Base-by-base conservation (phyloP, 2,329 filamentous ascomycete genomes). In the Cordyceps pruinosa region DNA sequence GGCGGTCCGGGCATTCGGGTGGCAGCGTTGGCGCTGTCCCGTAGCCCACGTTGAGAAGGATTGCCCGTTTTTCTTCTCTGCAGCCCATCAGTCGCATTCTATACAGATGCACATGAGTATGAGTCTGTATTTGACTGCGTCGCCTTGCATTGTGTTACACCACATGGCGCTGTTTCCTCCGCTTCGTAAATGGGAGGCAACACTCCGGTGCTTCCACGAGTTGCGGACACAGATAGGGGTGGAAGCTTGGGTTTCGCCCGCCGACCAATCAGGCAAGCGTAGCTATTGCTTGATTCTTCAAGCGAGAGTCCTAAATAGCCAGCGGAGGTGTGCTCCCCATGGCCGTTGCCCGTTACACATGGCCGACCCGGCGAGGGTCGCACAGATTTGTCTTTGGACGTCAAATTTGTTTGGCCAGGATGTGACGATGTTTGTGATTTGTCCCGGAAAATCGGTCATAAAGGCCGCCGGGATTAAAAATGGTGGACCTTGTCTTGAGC, bases 111-210 rank as follows among this genome's bases (percentile, higher is more conserved):
- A 39, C 25, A 41, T 34, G 13, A n/a, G 21, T 21, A 53, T 37
- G 50, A 26, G 21, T 35, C 21, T 37, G 39, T 13, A 45, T 53
- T 45, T 12, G 15, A 9, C 26, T 15, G 39, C 15, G 50, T 50
- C 35, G 32, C 48, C 26, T 39, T 30, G 34, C 48, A 50, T 50
- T 17, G 23, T 5, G 34, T 45, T 35, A 32, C 50, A 53, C 39
- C 50, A 45, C 50, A 34, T 45, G 5, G 41, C 50, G 39, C 35
- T 53, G 39, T 53, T 53, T 53, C 28, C 50, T 45, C 41, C 26
- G 10, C 50, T 25, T n/a, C 25, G 34, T 13, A 35, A n/a, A 15
- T 6, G 1, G 13, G 49, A 53, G 50, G 39, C 41, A 37, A 45
- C 50, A 23, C n/a, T 53, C 4, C 10, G 26, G 13, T 26, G 35